Evolutionary conservation across 257 asterid genomes (phyloP).

Genomic region (Vinca minor): DNA sequence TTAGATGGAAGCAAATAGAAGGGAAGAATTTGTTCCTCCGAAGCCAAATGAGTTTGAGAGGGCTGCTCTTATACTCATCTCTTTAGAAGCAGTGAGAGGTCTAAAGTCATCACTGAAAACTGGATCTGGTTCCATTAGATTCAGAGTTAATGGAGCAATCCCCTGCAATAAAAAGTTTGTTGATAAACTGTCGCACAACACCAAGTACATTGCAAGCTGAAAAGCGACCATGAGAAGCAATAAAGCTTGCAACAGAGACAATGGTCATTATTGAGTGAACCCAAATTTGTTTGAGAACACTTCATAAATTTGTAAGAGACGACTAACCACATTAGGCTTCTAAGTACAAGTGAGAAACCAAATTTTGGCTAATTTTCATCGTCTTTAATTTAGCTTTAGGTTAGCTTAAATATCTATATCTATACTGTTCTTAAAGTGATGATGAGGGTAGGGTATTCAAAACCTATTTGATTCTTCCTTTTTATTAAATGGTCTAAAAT

Average conservation of each 20-base stretch:
- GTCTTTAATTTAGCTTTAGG: not conserved
- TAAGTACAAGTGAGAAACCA: not conserved
- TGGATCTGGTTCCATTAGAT: constrained; percentile 67
- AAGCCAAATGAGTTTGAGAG: constrained; percentile 94
- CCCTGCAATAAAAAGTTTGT: constrained; percentile 47
- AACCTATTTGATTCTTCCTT: too few species aligned
- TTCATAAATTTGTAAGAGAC: not conserved
- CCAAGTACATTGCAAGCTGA: too few species aligned
- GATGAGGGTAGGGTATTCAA: too few species aligned
- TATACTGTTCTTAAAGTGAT: too few species aligned
- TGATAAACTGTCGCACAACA: constrained; percentile 2
- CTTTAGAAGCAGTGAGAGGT: constrained; percentile 71
- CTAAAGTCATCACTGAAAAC: constrained; percentile 48
- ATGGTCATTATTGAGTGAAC: not conserved
- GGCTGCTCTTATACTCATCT: constrained; percentile 62
- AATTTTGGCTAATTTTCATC: not conserved
- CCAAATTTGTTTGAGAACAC: not conserved
- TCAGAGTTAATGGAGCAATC: constrained; percentile 67
- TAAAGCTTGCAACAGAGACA: not conserved
- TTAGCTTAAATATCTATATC: not conserved
- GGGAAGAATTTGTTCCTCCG: constrained; percentile 85
- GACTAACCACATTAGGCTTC: not conserved
- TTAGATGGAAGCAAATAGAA: constrained; percentile 57
- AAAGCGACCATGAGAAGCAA: not conserved
- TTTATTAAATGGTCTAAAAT: too few species aligned